Base-by-base conservation (phyloP, 2,329 filamentous ascomycete genomes). In the Cladorrhinum sp. region DNA sequence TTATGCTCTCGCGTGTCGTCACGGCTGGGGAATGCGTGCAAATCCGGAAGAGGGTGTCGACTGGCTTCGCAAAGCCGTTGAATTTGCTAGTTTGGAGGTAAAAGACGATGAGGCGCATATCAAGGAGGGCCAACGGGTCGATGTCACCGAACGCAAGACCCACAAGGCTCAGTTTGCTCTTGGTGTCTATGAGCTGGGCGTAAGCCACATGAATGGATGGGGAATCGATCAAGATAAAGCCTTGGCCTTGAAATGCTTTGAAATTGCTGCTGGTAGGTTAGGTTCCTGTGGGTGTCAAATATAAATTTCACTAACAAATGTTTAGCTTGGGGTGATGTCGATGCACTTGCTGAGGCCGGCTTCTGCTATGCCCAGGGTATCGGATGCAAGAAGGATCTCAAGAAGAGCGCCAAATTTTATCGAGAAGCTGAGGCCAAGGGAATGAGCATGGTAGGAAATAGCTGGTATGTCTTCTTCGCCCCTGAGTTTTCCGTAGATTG, bases 201-300 rank as follows among this genome's bases (percentile, higher is more conserved):
- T 97, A 24, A 96, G 92, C 72, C 93, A 98, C 72, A 92, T 97
- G 86, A 97, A 99, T 69, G 95, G 95, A 4, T 99, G 95, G 95
- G 95, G 95, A 16, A 96, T 96, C 41, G 87, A 93, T 67, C 92
- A 96, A 75, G 95, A 99, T 72, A 96, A 95, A 73, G 77, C 84
- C 4, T 82, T 98, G 61, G 95, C 92, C 0, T 76, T 99, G 69
- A 85, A 92, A 57, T 99, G 95, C 73, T 99, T 97, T 72, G 95
- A 99, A 74, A 96, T 98, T 68, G 95, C 95, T 48, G 93, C 91
- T 56, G 89, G 85, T 88, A 77, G 79, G 85, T 81, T 12, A 41
- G 2, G 20, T 22, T 2, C 2, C 45, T 13, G 2, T 57, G 22
- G n/a, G 1, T 29, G 38, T 16, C n/a, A 18, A 13, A n/a, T n/a